phyloP scores from a whole-genome alignment of 73 alveolate species.

The Loxodes magnus region DNA sequence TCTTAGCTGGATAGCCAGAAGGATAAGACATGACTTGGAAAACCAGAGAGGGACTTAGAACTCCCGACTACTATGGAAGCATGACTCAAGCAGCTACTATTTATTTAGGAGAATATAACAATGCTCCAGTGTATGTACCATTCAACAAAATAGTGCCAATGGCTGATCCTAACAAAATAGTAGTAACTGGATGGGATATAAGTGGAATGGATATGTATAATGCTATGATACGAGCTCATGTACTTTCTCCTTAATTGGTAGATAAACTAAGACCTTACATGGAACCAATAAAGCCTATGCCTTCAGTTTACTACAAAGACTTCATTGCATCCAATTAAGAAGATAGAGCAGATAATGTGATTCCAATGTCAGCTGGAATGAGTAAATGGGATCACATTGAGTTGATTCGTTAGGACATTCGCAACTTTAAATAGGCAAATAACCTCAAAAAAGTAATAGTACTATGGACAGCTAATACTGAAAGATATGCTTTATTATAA shows the following conservation, averaged over 20 bases:
- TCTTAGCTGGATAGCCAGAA: too few relatives aligned
- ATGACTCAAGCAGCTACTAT: slow-evolving; percentile 77
- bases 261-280: too few relatives aligned
- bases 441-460: slow-evolving; percentile 63
- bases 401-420: slow-evolving; percentile 51
- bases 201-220: slow-evolving; percentile 64
- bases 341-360: slow-evolving; percentile 80
- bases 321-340: slow-evolving; percentile 88
- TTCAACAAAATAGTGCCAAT: slow-evolving; percentile 74
- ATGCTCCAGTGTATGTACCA: slow-evolving; percentile 74
- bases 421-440: slow-evolving; percentile 54
- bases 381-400: slow-evolving; percentile 55
- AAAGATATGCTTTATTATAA: slow-evolving; percentile 52
- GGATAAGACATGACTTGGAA: slow-evolving; percentile 69
- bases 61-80: slow-evolving; percentile 84
- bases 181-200: slow-evolving; percentile 93
- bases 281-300: too few relatives aligned
- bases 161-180: slow-evolving; percentile 82
- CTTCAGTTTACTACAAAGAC: slow-evolving; percentile 71
- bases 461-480: slow-evolving; percentile 86
- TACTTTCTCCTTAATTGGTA: too few relatives aligned
- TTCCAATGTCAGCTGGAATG: too few relatives aligned
- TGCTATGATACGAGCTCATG: slow-evolving; percentile 84
- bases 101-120: slow-evolving; percentile 54
- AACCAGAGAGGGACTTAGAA: slow-evolving; percentile 71